Evolutionary conservation across 495 filamentous ascomycete species (phyloP), one percentile per base, ranked within the genome.

Genomic region (Geoglossum glabrum): DNA sequence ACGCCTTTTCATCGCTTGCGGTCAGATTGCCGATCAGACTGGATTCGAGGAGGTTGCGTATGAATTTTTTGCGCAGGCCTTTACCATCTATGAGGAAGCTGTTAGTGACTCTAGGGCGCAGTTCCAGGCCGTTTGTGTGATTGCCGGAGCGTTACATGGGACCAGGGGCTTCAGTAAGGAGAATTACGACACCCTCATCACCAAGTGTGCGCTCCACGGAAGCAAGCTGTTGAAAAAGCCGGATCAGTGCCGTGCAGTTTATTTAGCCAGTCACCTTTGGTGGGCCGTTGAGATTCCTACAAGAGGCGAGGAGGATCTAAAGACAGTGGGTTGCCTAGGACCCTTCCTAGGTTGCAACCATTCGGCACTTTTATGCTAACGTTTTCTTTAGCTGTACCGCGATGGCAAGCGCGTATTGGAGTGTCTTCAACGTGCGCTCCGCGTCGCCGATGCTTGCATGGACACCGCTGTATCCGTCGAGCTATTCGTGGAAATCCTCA

Each of bases 381-480:
- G n/a, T 11, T 56, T 23, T 30, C 27, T n/a, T 13, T 62, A 95
- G 86, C 79, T 95, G 36, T 97, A 97, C 69, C 90, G 90, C 45
- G 92, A 98, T 63, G 93, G 93, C 17, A 97, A 97, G 70, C 80
- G 92, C 34, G 92, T 98, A 7, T 77, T 98, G 15, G 92, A 98
- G 68, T 98, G 92, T 67, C 75, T 98, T 17, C 92, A 97, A 68
- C 85, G 92, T 57, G 93, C 92, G 21, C 80, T 97, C 23, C 85
- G 92, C 54, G 92, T 98, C 8, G 92, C 92, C 1, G 92, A 98
- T 69, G 92, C 92, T 6, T 98, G 92, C 71, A 98, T 98, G 92
- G 92, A 98, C 69, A 90, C 89, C n/a, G 89, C 88, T 9, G 94
- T 96, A 1, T 95, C 87, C 2, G 88, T 97, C 26, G 92, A 98